Percentiles rank a stretch among this genome's conserved stretches.
Evolutionary conservation across 176 grass and related monocot species (phyloP).

Genomic region (Carex parvula): DNA sequence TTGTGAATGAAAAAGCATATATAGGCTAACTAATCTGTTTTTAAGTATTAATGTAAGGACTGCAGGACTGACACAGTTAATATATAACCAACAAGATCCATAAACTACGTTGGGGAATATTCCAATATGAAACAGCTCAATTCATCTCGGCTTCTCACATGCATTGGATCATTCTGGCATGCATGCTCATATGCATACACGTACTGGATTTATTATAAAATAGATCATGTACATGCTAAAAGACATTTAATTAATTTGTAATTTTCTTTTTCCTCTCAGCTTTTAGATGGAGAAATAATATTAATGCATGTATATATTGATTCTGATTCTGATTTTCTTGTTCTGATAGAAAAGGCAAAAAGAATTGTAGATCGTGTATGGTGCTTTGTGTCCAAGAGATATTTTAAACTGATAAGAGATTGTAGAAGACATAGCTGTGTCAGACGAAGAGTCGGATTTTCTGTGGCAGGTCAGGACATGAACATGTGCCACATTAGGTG

Average conservation of each 20-base stretch:
- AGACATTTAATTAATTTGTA: neutral
- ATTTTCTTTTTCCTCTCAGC: neutral
- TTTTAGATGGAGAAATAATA: neutral
- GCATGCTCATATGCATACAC: neutral
- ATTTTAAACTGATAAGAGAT: neutral
- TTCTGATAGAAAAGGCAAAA: neutral
- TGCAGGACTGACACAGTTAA: slow-evolving; percentile 8
- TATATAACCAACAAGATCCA: slow-evolving; percentile 21
- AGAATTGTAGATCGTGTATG: too few species aligned
- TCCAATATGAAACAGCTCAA: slow-evolving; percentile 21
- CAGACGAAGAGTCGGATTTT: neutral
- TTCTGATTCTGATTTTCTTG: neutral
- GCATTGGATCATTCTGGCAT: slow-evolving; percentile 5
- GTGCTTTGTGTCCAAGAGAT: too few species aligned
- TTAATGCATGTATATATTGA: neutral
- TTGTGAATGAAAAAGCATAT: neutral
- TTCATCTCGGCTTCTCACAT: slow-evolving; percentile 19
- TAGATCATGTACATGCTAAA: neutral
- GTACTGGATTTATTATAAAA: neutral
- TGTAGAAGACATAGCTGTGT: slow-evolving; percentile 6
- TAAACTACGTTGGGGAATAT: slow-evolving; percentile 31
- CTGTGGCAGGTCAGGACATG: neutral
- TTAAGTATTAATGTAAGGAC: neutral
- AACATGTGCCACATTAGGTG: neutral
- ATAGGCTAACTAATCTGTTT: neutral